These are phyloP conservation scores for Zea luxurians DNA, from an alignment of 176 grass and related monocot species.

Conservation along the genomic window DNA sequence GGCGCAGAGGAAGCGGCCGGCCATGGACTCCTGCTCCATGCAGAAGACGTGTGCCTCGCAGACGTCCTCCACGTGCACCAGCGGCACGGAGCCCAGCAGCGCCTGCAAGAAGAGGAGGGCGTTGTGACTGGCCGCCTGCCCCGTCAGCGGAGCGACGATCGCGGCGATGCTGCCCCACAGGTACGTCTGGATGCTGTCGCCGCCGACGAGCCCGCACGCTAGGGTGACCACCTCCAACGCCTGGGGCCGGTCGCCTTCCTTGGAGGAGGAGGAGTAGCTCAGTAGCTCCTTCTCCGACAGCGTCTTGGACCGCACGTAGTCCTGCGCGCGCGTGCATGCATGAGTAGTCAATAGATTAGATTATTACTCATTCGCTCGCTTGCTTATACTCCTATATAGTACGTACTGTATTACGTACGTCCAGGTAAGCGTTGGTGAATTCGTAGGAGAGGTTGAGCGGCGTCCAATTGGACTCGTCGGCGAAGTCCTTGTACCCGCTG, in stretches of 20 bases:
- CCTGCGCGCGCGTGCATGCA: neutral
- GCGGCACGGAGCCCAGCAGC: conserved; percentile 56
- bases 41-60: conserved; percentile 70
- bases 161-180: conserved; percentile 11
- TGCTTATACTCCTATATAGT: no score
- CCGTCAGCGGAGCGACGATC: conserved; percentile 51
- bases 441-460: conserved; percentile 48
- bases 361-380: no score
- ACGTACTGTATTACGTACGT: conserved; percentile 27
- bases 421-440: conserved; percentile 25
- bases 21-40: conserved; percentile 53
- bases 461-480: conserved; percentile 66
- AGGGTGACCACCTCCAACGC: conserved; percentile 49
- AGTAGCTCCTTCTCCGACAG: conserved; percentile 62
- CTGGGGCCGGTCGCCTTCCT: neutral
- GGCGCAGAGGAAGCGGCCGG: conserved; percentile 63
- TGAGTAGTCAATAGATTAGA: no score
- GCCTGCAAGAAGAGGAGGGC: conserved; percentile 52
- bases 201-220: conserved; percentile 48
- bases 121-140: conserved; percentile 5
- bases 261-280: neutral
- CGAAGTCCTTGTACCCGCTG: conserved; percentile 26
- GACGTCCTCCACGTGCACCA: conserved; percentile 63
- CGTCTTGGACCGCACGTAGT: conserved; percentile 52
- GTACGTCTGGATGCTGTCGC: conserved; percentile 48